Conservation (phyloP, 2,329 filamentous ascomycete genomes). For the Phyllachora maydis region DNA sequence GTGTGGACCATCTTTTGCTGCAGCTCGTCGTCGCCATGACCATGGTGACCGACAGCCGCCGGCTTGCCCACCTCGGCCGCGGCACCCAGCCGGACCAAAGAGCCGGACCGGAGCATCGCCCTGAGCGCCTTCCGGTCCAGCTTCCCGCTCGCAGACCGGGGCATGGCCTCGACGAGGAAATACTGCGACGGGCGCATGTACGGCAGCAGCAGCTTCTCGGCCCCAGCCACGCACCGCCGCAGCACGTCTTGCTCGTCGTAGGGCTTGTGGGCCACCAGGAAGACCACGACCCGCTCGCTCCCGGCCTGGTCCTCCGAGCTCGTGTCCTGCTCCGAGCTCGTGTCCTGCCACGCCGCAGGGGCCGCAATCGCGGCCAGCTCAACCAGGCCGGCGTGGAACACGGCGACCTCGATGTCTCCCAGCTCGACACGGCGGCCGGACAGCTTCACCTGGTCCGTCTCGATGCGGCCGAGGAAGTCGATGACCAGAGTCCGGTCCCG, state of each 20-base stretch:
- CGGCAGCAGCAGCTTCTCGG: slow-evolving; percentile 31
- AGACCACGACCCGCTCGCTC: slow-evolving; percentile 21
- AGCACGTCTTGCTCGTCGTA: slow-evolving; percentile 9
- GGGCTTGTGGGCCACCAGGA: slow-evolving; percentile 22
- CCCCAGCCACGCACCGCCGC: slow-evolving; percentile 15
- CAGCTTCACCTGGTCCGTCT: slow-evolving; percentile 4
- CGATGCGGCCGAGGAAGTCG: slow-evolving; percentile 6
- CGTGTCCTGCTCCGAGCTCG: no score
- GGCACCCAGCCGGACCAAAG: background rate
- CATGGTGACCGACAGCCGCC: slow-evolving; percentile 2
- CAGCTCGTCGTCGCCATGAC: slow-evolving; percentile 2
- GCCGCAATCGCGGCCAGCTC: background rate
- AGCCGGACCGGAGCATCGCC: background rate
- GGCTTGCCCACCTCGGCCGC: slow-evolving; percentile 1
- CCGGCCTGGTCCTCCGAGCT: slow-evolving; percentile 2
- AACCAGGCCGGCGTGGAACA: slow-evolving; percentile 1
- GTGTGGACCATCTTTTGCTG: background rate
- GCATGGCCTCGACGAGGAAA: slow-evolving; percentile 24
- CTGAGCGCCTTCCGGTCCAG: slow-evolving; percentile 23
- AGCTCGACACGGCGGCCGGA: slow-evolving; percentile 4
- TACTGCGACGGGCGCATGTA: slow-evolving; percentile 41
- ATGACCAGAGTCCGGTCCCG: slow-evolving; percentile 6
- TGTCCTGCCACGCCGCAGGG: no score
- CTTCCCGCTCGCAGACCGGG: slow-evolving; percentile 39
- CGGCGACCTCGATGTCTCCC: slow-evolving; percentile 5